Percentiles rank a stretch among this genome's conserved stretches.
phyloP scores from a whole-genome alignment of 2,329 filamentous ascomycete species.

The Aspergillus calidoustus region DNA sequence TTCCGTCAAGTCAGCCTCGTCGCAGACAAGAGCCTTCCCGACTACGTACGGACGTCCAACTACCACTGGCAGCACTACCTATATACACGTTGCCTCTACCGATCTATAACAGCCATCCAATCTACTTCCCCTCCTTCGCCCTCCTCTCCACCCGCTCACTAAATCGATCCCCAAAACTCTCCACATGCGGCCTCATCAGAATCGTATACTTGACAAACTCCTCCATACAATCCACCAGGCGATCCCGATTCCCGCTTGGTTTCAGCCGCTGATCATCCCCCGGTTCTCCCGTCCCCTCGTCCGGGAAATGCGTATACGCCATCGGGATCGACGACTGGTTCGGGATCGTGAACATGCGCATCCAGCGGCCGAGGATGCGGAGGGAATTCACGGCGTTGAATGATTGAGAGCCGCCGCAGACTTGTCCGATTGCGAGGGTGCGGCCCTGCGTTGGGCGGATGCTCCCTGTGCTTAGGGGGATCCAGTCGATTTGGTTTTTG shows the following conservation, averaged over 20 bases:
- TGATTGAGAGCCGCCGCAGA: slow-evolving; percentile 67
- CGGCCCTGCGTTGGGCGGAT: slow-evolving; percentile 69
- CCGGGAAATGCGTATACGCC: slow-evolving; percentile 67
- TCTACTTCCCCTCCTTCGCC: not conserved
- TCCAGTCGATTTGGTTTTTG: slow-evolving; percentile 74
- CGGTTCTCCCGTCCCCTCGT: slow-evolving; percentile 40
- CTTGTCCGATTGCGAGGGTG: slow-evolving; percentile 65
- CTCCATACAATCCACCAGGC: slow-evolving; percentile 70
- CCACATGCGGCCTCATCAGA: slow-evolving; percentile 65
- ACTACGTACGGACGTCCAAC: too few relatives aligned
- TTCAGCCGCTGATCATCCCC: slow-evolving; percentile 56
- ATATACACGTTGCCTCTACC: too few relatives aligned
- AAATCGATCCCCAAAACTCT: slow-evolving; percentile 65
- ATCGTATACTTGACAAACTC: slow-evolving; percentile 73
- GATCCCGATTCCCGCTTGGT: slow-evolving; percentile 61
- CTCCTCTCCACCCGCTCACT: slow-evolving; percentile 58
- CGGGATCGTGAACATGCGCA: slow-evolving; percentile 70
- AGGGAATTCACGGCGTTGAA: slow-evolving; percentile 71
- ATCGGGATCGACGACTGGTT: slow-evolving; percentile 68
- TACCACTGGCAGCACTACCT: too few relatives aligned
- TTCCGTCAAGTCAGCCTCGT: too few relatives aligned
- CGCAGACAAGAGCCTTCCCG: too few relatives aligned
- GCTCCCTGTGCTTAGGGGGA: slow-evolving; percentile 64
- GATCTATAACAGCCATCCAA: not conserved
- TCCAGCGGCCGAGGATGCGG: slow-evolving; percentile 70